Conservation (phyloP, 139 green algal genomes). For the Haematococcus lacustris region DNA sequence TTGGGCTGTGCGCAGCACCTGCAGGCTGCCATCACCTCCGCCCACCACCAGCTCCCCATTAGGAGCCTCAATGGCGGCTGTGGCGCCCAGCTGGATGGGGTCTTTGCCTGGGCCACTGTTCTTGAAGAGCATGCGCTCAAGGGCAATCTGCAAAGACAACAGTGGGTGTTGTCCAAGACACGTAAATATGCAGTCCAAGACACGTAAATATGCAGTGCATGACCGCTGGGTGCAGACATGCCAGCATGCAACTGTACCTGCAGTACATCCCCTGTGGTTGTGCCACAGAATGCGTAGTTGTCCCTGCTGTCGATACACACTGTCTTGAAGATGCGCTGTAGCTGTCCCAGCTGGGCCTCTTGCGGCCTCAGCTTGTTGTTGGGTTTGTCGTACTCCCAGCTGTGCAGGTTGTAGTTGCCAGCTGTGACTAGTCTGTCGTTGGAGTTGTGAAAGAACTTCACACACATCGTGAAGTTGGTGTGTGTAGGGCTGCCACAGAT, state of each 20-base stretch:
- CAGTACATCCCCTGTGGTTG: slow-evolving; percentile 68
- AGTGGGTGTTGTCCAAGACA: no score
- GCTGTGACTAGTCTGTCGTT: slow-evolving; percentile 60
- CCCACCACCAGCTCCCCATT: slow-evolving; percentile 52
- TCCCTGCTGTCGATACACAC: slow-evolving; percentile 59
- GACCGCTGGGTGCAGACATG: no score
- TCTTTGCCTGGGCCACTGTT: slow-evolving; percentile 59
- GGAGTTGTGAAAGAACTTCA: slow-evolving; percentile 70
- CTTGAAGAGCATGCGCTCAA: slow-evolving; percentile 55
- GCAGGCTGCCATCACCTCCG: slow-evolving; percentile 43
- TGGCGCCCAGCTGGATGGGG: slow-evolving; percentile 40
- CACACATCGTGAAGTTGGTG: slow-evolving; percentile 50
- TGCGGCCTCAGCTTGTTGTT: slow-evolving; percentile 66
- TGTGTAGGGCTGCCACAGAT: slow-evolving; percentile 72
- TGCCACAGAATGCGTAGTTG: slow-evolving; percentile 63
- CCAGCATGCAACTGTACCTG: slow-evolving; percentile 32
- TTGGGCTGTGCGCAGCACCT: slow-evolving; percentile 25
- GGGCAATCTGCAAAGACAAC: slow-evolving; percentile 37
- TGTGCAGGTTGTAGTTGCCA: slow-evolving; percentile 58
- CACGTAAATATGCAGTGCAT: no score
- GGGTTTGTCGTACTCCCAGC: slow-evolving; percentile 69
- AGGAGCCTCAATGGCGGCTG: slow-evolving; percentile 26
- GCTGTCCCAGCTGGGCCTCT: slow-evolving; percentile 59
- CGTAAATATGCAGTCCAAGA: no score
- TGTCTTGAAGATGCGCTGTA: slow-evolving; percentile 55